A percentile compares a stretch with the other conserved stretches of the same genome.
phyloP scores from a whole-genome alignment of 305 asterid genomes.

The Withania somnifera region DNA sequence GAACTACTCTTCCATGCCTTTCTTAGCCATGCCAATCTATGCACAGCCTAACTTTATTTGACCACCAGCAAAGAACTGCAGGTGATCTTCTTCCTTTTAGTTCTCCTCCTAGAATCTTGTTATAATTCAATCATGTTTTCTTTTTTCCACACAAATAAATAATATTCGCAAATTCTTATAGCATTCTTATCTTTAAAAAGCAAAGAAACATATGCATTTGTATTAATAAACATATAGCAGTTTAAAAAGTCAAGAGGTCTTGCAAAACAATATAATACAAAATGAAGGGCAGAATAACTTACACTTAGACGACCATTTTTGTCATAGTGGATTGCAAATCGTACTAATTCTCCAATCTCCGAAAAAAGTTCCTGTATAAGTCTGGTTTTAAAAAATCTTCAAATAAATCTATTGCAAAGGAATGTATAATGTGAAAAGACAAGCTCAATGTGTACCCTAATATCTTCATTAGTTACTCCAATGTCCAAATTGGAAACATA shows the following conservation, averaged over 20 bases:
- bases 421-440: conserved; percentile 15
- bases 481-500: conserved; percentile 67
- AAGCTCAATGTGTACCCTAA: conserved; percentile 62
- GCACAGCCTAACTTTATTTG: not conserved
- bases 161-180: not conserved
- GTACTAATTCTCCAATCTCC: conserved; percentile 76
- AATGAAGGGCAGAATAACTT: conserved; percentile 22
- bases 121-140: not conserved
- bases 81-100: not conserved
- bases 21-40: not conserved
- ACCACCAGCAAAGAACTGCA: not conserved
- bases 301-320: conserved; percentile 90
- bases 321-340: conserved; percentile 82
- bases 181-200: not conserved
- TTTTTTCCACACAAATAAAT: not conserved
- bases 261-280: not conserved
- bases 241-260: not conserved
- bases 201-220: not conserved
- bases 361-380: conserved; percentile 81
- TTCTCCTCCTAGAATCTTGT: not conserved
- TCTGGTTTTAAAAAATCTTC: conserved; percentile 33
- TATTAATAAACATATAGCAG: not conserved
- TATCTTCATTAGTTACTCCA: conserved; percentile 85
- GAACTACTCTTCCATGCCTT: not conserved
- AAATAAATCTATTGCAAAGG: conserved; percentile 21